Evolutionary conservation across 2,329 filamentous ascomycete genomes (phyloP).

Genomic region (Pseudocercospora crystallina): DNA sequence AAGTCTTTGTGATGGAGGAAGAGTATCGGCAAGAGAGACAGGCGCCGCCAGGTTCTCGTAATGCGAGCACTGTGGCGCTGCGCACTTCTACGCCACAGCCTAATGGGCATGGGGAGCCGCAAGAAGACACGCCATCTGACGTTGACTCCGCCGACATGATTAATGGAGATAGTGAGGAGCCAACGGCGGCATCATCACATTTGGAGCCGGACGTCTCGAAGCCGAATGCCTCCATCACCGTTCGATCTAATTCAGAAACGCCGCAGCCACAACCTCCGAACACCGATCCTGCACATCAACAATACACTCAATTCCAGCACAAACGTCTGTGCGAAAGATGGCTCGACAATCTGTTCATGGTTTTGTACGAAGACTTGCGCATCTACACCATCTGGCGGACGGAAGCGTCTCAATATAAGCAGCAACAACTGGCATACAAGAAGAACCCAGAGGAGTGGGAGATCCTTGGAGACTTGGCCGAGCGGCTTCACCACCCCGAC

Average conservation of each 20-base stretch:
- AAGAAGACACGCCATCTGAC: conserved; percentile 36
- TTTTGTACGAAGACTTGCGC: conserved; percentile 93
- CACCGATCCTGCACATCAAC: conserved; percentile 62
- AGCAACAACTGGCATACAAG: conserved; percentile 92
- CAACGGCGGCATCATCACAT: conserved; percentile 30
- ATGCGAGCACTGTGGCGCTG: conserved; percentile 76
- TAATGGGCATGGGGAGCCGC: conserved; percentile 44
- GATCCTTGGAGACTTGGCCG: conserved; percentile 88
- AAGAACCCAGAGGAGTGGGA: conserved; percentile 98
- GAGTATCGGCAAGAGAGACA: conserved; percentile 91
- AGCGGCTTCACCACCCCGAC: conserved; percentile 85
- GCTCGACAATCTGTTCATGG: conserved; percentile 99
- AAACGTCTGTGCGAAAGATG: conserved; percentile 96
- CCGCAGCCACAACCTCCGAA: conserved; percentile 34
- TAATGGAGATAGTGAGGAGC: conserved; percentile 27
- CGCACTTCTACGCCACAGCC: conserved; percentile 60
- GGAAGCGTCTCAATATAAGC: conserved; percentile 92
- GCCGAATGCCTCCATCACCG: conserved; percentile 35
- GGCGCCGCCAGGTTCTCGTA: conserved; percentile 54
- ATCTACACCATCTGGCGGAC: conserved; percentile 99
- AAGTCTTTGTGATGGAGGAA: conserved; percentile 99
- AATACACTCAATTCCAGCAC: conserved; percentile 90
- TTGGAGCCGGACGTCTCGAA: conserved; percentile 38
- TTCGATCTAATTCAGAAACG: conserved; percentile 32
- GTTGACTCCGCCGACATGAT: conserved; percentile 35